Conservation (phyloP, 2,329 filamentous ascomycete species). For the Thyridium curvatum region DNA sequence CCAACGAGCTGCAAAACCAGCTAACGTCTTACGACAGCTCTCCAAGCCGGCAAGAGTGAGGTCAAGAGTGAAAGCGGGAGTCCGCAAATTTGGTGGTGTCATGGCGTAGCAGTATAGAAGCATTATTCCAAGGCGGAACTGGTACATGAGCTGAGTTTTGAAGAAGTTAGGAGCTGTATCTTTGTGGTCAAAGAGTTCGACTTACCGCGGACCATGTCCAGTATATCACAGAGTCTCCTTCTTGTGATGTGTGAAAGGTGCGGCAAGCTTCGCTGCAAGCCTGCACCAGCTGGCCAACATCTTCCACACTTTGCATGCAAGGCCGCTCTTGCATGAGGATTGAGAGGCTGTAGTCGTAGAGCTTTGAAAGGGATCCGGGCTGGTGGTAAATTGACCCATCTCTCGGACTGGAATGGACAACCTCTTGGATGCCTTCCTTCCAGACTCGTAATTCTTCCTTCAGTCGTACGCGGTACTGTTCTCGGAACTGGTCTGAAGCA, state of each 20-base stretch:
- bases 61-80: neutral
- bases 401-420: neutral
- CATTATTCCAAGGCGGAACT: neutral
- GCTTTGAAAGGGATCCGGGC: neutral
- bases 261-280: neutral
- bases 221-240: neutral
- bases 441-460: neutral
- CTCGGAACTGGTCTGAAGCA: neutral
- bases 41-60: neutral
- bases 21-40: neutral
- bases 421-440: neutral
- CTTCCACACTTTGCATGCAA: neutral
- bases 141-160: neutral
- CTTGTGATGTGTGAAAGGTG: neutral
- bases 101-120: neutral
- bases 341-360: neutral
- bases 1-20: neutral
- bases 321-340: neutral
- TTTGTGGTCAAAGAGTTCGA: neutral
- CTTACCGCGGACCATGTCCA: constrained; percentile 1
- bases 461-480: neutral
- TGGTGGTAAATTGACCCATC: neutral
- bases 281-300: neutral
- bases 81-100: neutral
- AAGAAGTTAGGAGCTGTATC: neutral